Evolutionary conservation across 768 basidiomycete species (phyloP).

Genomic region (Mycena vulgaris): DNA sequence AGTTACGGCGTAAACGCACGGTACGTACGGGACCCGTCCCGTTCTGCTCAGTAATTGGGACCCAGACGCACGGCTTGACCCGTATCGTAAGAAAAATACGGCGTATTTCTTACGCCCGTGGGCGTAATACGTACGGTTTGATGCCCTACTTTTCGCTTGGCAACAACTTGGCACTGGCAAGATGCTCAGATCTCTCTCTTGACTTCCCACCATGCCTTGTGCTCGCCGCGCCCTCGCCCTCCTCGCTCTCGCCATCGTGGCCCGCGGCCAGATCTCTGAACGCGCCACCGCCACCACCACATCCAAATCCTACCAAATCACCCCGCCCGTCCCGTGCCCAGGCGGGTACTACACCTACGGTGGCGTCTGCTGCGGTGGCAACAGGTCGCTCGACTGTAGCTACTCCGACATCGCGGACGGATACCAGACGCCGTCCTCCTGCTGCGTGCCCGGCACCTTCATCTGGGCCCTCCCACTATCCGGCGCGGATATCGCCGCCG

Average conservation of each 20-base stretch:
- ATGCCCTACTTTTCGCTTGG: no score
- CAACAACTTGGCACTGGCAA: no score
- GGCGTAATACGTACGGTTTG: no score
- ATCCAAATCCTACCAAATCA: constrained; percentile 5
- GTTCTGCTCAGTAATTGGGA: no score
- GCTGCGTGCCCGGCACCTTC: not conserved
- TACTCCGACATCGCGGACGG: not conserved
- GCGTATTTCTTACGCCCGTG: no score
- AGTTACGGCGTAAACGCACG: no score
- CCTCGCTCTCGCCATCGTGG: not conserved
- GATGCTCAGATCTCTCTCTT: constrained; percentile 6
- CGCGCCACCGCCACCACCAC: not conserved
- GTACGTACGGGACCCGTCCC: no score
- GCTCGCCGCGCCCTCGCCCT: not conserved
- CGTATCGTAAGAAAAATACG: no score
- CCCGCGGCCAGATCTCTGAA: not conserved
- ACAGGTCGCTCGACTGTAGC: constrained; percentile 3
- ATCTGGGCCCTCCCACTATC: constrained; percentile 7
- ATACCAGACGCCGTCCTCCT: not conserved
- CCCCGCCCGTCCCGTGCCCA: not conserved
- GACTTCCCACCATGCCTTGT: constrained; percentile 13
- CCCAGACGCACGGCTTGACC: no score
- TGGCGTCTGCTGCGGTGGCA: constrained; percentile 12
- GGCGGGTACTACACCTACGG: constrained; percentile 7
- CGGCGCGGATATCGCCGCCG: constrained; percentile 11